phyloP scores from a whole-genome alignment of 108 stramenopile species.

The Fistulifera solaris region DNA sequence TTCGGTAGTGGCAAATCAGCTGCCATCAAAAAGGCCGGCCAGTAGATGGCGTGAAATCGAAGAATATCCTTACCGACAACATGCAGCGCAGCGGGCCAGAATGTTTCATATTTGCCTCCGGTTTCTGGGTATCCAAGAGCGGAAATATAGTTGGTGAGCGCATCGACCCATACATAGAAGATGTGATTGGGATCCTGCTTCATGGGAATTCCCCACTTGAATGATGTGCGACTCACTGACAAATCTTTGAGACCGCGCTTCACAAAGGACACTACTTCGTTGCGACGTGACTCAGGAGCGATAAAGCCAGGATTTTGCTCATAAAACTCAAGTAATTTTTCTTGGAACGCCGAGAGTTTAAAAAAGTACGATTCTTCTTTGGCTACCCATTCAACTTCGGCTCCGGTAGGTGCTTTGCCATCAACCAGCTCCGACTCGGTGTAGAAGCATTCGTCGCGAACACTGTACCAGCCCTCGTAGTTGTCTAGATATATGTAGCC shows the following conservation, averaged over 20 bases:
- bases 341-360: conserved; percentile 73
- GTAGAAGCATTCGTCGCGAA: conserved; percentile 96
- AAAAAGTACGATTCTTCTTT: conserved; percentile 98
- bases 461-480: conserved; percentile 97
- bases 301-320: conserved; percentile 79
- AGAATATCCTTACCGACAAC: conserved; percentile 98
- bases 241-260: conserved; percentile 85
- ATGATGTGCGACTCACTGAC: conserved; percentile 84
- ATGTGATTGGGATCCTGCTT: conserved; percentile 83
- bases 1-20: conserved; percentile 88
- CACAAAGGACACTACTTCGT: conserved; percentile 84
- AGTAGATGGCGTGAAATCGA: conserved; percentile 95
- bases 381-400: conserved; percentile 86
- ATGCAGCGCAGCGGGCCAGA: conserved; percentile 87
- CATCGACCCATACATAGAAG: conserved; percentile 99
- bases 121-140: conserved; percentile 81
- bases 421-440: conserved; percentile 90
- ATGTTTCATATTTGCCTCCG: conserved; percentile 43
- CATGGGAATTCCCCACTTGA: conserved; percentile 92
- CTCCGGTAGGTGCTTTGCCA: conserved; percentile 89
- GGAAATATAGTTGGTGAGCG: conserved; percentile 92
- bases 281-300: conserved; percentile 77
- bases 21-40: conserved; percentile 97
- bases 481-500: conserved; percentile 88
- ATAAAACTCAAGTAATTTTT: conserved; percentile 77